These are phyloP conservation scores for Candida insectalens DNA, from an alignment of 805 yeast species.

Conservation along the genomic window DNA sequence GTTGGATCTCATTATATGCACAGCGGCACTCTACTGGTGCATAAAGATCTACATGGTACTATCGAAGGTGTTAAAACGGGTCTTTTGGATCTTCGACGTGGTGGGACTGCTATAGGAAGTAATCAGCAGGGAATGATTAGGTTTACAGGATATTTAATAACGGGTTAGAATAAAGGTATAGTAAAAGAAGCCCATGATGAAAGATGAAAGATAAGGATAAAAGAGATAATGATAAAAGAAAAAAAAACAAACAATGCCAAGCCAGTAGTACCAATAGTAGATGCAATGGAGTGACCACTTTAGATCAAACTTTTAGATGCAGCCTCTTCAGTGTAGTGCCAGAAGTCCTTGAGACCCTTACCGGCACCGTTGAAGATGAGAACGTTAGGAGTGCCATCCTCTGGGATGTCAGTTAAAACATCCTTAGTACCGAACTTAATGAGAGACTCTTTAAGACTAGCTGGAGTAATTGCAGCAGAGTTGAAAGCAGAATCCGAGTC, in stretches of 20 bases:
- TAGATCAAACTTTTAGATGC: neutral
- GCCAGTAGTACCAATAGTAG: neutral
- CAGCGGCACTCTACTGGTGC: slow-evolving; percentile 1
- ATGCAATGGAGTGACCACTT: neutral
- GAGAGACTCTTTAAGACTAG: slow-evolving; percentile 67
- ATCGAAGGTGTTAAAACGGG: neutral
- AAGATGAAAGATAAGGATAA: slow-evolving; percentile 1
- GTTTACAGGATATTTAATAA: neutral
- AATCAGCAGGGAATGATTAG: too few species aligned
- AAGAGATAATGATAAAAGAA: neutral
- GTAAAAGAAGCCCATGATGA: neutral
- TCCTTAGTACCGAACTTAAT: slow-evolving; percentile 58
- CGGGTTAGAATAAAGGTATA: neutral
- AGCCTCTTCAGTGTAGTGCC: slow-evolving; percentile 27
- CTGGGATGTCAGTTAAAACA: slow-evolving; percentile 52
- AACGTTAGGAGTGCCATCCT: slow-evolving; percentile 60
- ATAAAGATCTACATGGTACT: slow-evolving; percentile 1
- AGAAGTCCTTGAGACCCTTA: slow-evolving; percentile 55
- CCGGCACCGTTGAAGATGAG: slow-evolving; percentile 81
- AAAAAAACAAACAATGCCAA: slow-evolving; percentile 1
- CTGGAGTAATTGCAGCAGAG: slow-evolving; percentile 53
- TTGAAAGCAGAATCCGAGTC: slow-evolving; percentile 55
- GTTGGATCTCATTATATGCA: slow-evolving; percentile 1
- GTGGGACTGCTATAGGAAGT: neutral
- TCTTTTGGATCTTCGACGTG: slow-evolving; percentile 2